A percentile compares a stretch with the other conserved stretches of the same genome.
These are phyloP conservation scores for Monosporascus sp. DNA, from an alignment of 2,329 filamentous ascomycete genomes.

Conservation along the genomic window DNA sequence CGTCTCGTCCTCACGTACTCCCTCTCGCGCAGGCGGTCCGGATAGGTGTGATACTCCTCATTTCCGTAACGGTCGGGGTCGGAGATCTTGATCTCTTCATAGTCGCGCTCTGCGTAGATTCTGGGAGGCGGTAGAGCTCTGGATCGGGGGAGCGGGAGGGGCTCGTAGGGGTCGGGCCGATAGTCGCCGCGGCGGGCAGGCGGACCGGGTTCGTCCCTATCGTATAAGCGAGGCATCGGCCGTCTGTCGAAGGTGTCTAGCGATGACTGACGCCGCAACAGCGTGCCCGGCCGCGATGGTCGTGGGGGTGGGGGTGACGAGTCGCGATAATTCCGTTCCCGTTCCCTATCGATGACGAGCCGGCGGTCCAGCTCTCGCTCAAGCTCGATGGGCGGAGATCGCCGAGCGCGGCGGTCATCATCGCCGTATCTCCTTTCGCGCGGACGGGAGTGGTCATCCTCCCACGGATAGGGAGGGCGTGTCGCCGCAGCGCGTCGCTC, in stretches of 20 bases:
- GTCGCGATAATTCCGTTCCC: slow-evolving; percentile 43
- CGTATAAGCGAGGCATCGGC: slow-evolving; percentile 45
- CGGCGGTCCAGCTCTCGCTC: slow-evolving; percentile 38
- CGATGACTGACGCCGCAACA: slow-evolving; percentile 79
- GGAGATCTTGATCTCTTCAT: slow-evolving; percentile 63
- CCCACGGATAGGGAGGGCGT: slow-evolving; percentile 36
- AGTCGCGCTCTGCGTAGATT: slow-evolving; percentile 50
- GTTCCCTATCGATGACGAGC: slow-evolving; percentile 51
- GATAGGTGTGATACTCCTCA: slow-evolving; percentile 62
- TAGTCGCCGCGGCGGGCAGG: slow-evolving; percentile 52
- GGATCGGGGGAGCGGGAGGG: slow-evolving; percentile 65
- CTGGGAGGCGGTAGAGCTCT: slow-evolving; percentile 55
- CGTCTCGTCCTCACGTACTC: slow-evolving; percentile 50
- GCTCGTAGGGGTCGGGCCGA: slow-evolving; percentile 45
- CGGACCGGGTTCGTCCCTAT: slow-evolving; percentile 49
- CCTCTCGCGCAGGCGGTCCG: slow-evolving; percentile 55
- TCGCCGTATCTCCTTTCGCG: slow-evolving; percentile 52
- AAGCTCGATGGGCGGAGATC: slow-evolving; percentile 38
- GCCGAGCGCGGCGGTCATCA: slow-evolving; percentile 40
- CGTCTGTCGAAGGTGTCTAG: slow-evolving; percentile 85
- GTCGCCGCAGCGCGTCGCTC: slow-evolving; percentile 29
- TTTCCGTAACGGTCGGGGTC: slow-evolving; percentile 66
- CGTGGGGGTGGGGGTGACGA: slow-evolving; percentile 49
- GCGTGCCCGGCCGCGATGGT: slow-evolving; percentile 54
- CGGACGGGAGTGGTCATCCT: slow-evolving; percentile 36